phyloP scores from a whole-genome alignment of 2,329 filamentous ascomycete genomes.

The Arthrobotrys megalospora region DNA sequence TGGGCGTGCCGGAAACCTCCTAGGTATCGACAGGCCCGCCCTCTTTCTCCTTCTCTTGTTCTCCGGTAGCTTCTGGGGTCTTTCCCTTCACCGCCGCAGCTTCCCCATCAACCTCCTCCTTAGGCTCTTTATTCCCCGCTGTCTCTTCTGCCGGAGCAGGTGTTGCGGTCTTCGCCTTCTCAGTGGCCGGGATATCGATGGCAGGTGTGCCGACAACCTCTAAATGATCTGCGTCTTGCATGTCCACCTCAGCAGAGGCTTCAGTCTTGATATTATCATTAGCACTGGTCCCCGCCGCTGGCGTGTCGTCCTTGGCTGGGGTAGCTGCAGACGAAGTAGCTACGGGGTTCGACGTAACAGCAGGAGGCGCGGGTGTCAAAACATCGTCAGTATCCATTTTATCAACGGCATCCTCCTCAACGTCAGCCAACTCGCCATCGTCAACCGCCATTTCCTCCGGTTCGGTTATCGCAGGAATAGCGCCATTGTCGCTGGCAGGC shows the following conservation, averaged over 20 bases:
- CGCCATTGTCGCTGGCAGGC: slow-evolving; percentile 43
- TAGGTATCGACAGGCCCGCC: slow-evolving; percentile 40
- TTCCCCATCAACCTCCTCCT: slow-evolving; percentile 49
- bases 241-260: slow-evolving; percentile 57
- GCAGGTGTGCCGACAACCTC: slow-evolving; percentile 46
- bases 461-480: slow-evolving; percentile 30
- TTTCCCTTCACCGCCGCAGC: slow-evolving; percentile 21
- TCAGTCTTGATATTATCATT: slow-evolving; percentile 39
- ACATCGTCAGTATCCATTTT: slow-evolving; percentile 60
- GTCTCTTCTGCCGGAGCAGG: slow-evolving; percentile 22
- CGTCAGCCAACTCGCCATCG: slow-evolving; percentile 56
- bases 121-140: slow-evolving; percentile 49
- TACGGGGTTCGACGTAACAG: slow-evolving; percentile 20
- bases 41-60: slow-evolving; percentile 44
- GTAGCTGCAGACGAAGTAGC: slow-evolving; percentile 17
- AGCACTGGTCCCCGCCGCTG: slow-evolving; percentile 29
- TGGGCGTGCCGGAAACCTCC: slow-evolving; percentile 37
- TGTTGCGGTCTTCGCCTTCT: slow-evolving; percentile 46
- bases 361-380: slow-evolving; percentile 48
- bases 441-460: slow-evolving; percentile 57
- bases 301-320: slow-evolving; percentile 45
- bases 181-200: slow-evolving; percentile 51
- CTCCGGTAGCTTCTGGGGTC: slow-evolving; percentile 25
- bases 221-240: slow-evolving; percentile 57
- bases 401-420: slow-evolving; percentile 60